Conservation (phyloP, 345 rosid genomes). For the Viola odorata region DNA sequence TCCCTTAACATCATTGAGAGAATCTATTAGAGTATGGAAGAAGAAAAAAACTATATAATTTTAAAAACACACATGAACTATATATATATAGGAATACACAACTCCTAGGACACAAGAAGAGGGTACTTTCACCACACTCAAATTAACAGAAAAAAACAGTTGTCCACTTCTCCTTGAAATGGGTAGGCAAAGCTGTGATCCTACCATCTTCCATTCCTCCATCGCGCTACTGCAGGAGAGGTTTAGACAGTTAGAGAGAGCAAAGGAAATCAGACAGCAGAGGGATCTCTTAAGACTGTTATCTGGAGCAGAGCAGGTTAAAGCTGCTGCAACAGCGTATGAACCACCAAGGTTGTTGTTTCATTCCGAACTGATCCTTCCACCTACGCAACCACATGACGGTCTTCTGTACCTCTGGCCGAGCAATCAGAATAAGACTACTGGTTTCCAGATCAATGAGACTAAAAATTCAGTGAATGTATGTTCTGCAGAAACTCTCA, state of each 20-base stretch:
- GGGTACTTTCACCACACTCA: neutral
- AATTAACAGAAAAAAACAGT: neutral
- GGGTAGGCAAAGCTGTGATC: slow-evolving; percentile 29
- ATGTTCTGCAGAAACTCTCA: slow-evolving; percentile 15
- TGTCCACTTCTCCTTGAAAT: slow-evolving; percentile 1
- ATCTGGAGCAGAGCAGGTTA: slow-evolving; percentile 20
- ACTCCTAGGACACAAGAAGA: slow-evolving; percentile 2
- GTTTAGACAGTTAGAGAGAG: slow-evolving; percentile 53
- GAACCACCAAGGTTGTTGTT: slow-evolving; percentile 18
- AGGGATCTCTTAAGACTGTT: slow-evolving; percentile 27
- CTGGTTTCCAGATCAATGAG: slow-evolving; percentile 15
- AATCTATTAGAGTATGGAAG: slow-evolving; percentile 2
- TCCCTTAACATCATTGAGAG: slow-evolving; percentile 9
- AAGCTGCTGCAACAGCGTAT: slow-evolving; percentile 7
- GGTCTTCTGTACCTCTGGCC: slow-evolving; percentile 13
- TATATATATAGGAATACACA: slow-evolving; percentile 20
- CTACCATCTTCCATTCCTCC: slow-evolving; percentile 33
- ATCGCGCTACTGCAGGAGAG: slow-evolving; percentile 63
- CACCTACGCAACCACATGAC: slow-evolving; percentile 17
- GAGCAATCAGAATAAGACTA: slow-evolving; percentile 13
- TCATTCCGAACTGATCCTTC: slow-evolving; percentile 19
- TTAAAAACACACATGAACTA: slow-evolving; percentile 7
- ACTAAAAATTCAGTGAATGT: slow-evolving; percentile 22
- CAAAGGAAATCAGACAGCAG: slow-evolving; percentile 52
- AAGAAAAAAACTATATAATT: neutral